Conservation (phyloP, 306 rosid species). For the Trifolium fragiferum region DNA sequence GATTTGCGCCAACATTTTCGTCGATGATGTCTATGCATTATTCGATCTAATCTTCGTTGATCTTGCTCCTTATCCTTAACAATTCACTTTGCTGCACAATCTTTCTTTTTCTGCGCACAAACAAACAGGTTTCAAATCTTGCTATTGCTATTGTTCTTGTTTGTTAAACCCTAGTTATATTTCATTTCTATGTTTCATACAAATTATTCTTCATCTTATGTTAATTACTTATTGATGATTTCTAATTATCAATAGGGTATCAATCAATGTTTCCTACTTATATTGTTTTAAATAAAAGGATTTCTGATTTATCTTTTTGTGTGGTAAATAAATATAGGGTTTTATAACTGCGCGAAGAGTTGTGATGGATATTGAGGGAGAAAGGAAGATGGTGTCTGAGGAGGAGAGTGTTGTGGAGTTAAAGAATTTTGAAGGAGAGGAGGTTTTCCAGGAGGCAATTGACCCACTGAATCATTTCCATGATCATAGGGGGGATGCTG, state of each 20-base stretch:
- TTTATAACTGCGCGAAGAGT: conserved; percentile 41
- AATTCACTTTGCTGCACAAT: too few species aligned
- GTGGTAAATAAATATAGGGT: conserved; percentile 54
- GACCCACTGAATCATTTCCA: conserved; percentile 41
- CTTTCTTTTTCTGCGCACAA: too few species aligned
- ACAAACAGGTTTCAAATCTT: too few species aligned
- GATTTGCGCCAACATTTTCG: background rate
- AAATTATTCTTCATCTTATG: too few species aligned
- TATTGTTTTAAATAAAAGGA: background rate
- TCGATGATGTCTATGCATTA: background rate
- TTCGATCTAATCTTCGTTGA: background rate
- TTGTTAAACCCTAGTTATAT: too few species aligned
- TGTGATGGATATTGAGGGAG: conserved; percentile 63
- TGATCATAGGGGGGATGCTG: conserved; percentile 42
- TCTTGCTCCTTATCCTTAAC: too few species aligned
- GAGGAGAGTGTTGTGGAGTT: conserved; percentile 42
- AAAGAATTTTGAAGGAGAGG: conserved; percentile 57
- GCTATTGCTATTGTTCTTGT: too few species aligned
- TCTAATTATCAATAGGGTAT: background rate
- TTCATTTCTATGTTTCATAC: too few species aligned
- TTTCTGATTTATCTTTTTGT: conserved; percentile 30
- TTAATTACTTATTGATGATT: too few species aligned
- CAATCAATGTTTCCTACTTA: background rate
- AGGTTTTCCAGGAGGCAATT: conserved; percentile 65
- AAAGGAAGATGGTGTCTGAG: conserved; percentile 38